Evolutionary conservation across 805 yeast genomes (phyloP), one percentile per base, ranked within the genome.

Genomic region (Lipomyces anomalus): DNA sequence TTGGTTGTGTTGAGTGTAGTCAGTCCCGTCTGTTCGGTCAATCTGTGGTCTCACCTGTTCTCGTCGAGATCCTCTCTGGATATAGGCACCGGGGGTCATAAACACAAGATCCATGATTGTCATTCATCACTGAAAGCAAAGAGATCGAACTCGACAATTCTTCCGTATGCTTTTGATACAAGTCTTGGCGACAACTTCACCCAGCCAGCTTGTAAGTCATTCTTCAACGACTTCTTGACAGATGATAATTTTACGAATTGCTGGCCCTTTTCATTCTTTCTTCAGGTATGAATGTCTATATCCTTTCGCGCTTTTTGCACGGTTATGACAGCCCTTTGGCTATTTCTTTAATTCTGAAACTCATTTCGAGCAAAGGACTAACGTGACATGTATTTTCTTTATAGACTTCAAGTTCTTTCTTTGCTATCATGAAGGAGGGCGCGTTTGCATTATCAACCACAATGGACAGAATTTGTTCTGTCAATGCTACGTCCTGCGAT

Each of bases 181-280:
- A 48, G 62, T 11, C 53, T 61, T 23, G 63, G 65, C 32, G 41
- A 36, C 17, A 53, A 55, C 43, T 60, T 61, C 52, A 47, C 61
- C 18, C 39, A 55, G 24, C 18, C 42, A 1, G 46, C 62, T 4
- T 61, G 66, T 39, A 58, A 57, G 22, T 30, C 37, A 13, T 61
- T 56, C 43, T 61, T 61, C 50, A 33, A 50, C 20, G 16, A 18
- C 16, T 60, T 61, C 42, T 53, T 60, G 6, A 34, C 38, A 22
- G 55, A 61, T 42, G 44, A 44, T 32, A 38, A 46, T 17, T 61
- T 61, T 39, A 44, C 52, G 18, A 35, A 50, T 16, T 61, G 66
- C 49, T 56, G 49, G 26, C 66, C 66, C 11, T 50, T 61, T 50
- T 60, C 64, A 13, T 61, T 61, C 42, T 59, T 49, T 36, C 54